Base-by-base conservation (phyloP, 1,284 basidiomycete genomes). In the Apiotrichum laibachii region DNA sequence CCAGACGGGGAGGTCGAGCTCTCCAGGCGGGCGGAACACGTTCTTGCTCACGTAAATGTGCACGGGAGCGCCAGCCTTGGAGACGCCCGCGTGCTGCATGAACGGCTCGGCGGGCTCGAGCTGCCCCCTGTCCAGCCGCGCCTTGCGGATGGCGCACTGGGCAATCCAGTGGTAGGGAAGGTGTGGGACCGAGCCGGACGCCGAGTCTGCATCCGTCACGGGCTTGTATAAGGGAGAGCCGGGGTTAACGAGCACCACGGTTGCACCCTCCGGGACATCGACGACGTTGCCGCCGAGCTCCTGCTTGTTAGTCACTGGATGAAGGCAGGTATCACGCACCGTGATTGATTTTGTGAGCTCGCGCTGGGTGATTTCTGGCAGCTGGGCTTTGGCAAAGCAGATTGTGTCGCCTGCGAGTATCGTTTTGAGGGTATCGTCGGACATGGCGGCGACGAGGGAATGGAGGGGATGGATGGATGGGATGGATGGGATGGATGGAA, bases 131-230 rank as follows among this genome's bases (percentile, higher is more conserved):
- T 11, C 48, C 8, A 50, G 33, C 4, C 35, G 34, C 19, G 9
- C 5, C 8, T 26, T 8, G 35, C 18, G 13, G 42, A 44, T 44
- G 9, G 43, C 52, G 53, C 71, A 69, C 21, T 46, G 47, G 8
- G 65, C 39, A 19, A 77, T 63, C 68, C 70, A 77, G 61, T 74
- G 71, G 53, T 77, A 75, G 11, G 71, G 65, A 11, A 51, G 37
- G 7, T 34, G 56, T 21, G n/a, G 21, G 6, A 26, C 31, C 11
- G 40, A n/a, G 26, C 15, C 15, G 1, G 15, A 8, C 2, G 26
- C 12, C 3, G 40, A 18, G 16, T 11, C 11, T 11, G 37, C 37
- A 16, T 37, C 47, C 4, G 54, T 43, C 19, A 44, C 2, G 1
- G 40, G 40, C 5, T 37, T 10, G 50, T 48, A 53, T 2, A 22